Evolutionary conservation across 768 basidiomycete species (phyloP), one percentile per base, ranked within the genome.

Genomic region (Termitomyces sp.): DNA sequence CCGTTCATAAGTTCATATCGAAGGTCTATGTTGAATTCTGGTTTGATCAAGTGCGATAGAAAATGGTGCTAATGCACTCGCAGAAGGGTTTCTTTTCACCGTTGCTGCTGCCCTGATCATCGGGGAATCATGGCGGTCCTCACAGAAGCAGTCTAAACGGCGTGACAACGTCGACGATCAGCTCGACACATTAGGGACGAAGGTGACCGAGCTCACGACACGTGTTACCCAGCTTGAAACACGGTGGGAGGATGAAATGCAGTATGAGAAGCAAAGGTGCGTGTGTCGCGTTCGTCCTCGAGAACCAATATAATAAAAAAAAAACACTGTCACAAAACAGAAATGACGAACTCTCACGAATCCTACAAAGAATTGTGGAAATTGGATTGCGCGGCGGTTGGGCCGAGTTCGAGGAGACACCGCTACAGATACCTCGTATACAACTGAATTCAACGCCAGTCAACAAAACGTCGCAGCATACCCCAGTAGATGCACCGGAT

Each of bases 41-140:
- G 2, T 5, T 1, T 25, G 20, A 1, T 46, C 7, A 64, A 92
- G 91, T 61, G 92, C 92, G 0, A 89, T 94, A 61, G 91, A 93
- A 61, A 92, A 89, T 66, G 92, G 92, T 25, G 90, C 92, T 15
- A 94, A 93, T 65, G 79, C 87, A 5, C 78, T 94, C 5, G 92
- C 92, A 0, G 92, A 94, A 73, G 90, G 90, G 0, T 94, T 94
- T 65, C 81, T 94, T 3, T 94, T 94, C 69, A 69, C 77, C 20
- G 92, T 94, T 2, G 92, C 92, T 0, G 86, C 88, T 2, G 73
- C 73, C 0, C 77, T 94, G 5, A 93, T 95, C 60, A 61, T 93
- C 11, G 87, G 87, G 2, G 92, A 95, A 71, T 77, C 86, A 29
- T 94, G 84, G 81, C 87, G 92, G 0, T 81, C 84, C 1, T 88